Base-by-base conservation (phyloP, 169 alveolate genomes). In the Toxoplasma gondii region DNA sequence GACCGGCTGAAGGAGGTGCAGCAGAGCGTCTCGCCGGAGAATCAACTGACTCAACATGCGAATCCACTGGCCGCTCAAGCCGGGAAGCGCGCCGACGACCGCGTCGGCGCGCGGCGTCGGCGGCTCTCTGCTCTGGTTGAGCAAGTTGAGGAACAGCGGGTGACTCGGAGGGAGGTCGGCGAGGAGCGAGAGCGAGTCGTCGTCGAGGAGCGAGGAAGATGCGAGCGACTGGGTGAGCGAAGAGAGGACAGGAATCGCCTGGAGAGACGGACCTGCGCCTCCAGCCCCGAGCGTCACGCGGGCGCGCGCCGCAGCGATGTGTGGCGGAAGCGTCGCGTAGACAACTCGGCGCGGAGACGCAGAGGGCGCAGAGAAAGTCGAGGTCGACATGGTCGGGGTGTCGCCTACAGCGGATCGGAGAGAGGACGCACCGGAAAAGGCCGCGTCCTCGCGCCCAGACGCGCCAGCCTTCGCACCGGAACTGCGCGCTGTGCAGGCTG, bases 1-100 rank as follows among this genome's bases (percentile, higher is more conserved):
- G 39, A 88, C 93, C 5, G 93, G 93, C 86, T 36, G 54, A 64
- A 88, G 86, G 53, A 88, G 94, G 83, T 45, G 81, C 83, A 91
- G 91, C 17, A 91, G 54, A 54, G 45, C 54, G 53, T 81, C 82
- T 38, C 94, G 45, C 0, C 44, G 43, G 78, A 91, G 81, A 10
- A 91, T 82, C 81, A 91, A 45, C 49, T 84, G 17, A 53, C 53
- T 70, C 84, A 91, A 36, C 91, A 91, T 49, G 70, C n/a, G 38
- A 64, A 91, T 43, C 94, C 94, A 91, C 58, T 91, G 94, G 64
- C 94, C 94, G 27, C 90, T 70, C 83, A 91, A 91, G 34, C 94
- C 94, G 39, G 64, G 70, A 58, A 91, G 81, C 90, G 44, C 34
- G 67, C 94, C 94, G 58, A 58, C 64, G 54, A 91, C 88, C 43